phyloP scores from a whole-genome alignment of 2,329 filamentous ascomycete species.

The Leptographium galeiforme region DNA sequence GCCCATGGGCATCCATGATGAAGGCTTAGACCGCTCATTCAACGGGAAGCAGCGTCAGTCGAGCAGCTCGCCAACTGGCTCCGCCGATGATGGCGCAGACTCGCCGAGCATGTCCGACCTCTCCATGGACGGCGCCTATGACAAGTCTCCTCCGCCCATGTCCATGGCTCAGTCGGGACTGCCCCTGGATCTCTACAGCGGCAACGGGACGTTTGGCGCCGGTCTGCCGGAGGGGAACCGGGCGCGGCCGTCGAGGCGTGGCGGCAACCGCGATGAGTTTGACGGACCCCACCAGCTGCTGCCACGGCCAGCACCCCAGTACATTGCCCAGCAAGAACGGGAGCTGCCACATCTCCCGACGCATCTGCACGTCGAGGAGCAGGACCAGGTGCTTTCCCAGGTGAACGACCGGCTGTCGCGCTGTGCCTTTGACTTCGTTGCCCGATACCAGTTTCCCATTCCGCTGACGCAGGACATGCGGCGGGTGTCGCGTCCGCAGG shows the following conservation, averaged over 20 bases:
- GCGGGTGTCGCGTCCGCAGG: conserved; percentile 57
- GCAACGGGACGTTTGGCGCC: conserved; percentile 29
- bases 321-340: conserved; percentile 63
- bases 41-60: conserved; percentile 34
- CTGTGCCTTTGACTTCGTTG: conserved; percentile 81
- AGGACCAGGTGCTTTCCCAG: conserved; percentile 65
- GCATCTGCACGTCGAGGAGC: conserved; percentile 70
- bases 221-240: conserved; percentile 33
- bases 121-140: conserved; percentile 36
- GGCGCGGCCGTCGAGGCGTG: conserved; percentile 47
- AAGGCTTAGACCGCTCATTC: conserved; percentile 7
- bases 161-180: background rate
- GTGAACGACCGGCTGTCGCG: conserved; percentile 77
- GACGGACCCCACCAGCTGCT: conserved; percentile 77
- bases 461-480: conserved; percentile 73
- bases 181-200: background rate
- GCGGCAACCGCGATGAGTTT: conserved; percentile 78
- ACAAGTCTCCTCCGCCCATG: conserved; percentile 21
- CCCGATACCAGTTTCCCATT: conserved; percentile 83
- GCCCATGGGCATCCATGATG: background rate
- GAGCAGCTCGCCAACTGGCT: conserved; percentile 43
- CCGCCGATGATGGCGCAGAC: conserved; percentile 40
- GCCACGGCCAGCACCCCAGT: conserved; percentile 55
- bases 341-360: conserved; percentile 73
- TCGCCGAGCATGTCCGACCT: conserved; percentile 50